These are phyloP conservation scores for Colletotrichum sp. DNA, from an alignment of 2,329 filamentous ascomycete species.

Conservation along the genomic window DNA sequence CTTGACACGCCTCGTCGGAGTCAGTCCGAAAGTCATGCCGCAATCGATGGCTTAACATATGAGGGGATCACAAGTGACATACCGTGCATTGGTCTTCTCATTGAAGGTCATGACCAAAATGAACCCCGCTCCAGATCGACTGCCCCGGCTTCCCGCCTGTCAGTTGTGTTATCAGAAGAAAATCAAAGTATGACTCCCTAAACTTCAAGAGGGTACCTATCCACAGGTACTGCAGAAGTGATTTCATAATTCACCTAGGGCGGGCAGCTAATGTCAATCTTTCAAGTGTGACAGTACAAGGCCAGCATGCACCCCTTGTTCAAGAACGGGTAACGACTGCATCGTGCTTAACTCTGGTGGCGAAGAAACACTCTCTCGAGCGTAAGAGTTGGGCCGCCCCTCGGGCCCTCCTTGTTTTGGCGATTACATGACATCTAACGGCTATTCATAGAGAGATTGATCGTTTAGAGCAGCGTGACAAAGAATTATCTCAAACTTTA, in stretches of 20 bases:
- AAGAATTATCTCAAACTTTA: background rate
- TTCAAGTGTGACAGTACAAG: constrained; percentile 31
- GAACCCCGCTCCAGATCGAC: background rate
- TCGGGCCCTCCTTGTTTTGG: too few species aligned
- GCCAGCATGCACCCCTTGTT: constrained; percentile 32
- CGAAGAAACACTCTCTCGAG: constrained; percentile 26
- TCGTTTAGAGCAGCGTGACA: constrained; percentile 26
- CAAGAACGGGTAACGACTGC: constrained; percentile 28
- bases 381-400: constrained; percentile 9
- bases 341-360: constrained; percentile 29
- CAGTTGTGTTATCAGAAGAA: constrained; percentile 18
- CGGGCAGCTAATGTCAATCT: background rate
- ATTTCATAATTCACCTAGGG: background rate
- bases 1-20: background rate
- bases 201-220: background rate
- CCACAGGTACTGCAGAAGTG: background rate
- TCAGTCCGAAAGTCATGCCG: background rate
- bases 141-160: constrained; percentile 16
- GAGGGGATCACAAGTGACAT: background rate
- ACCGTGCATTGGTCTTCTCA: background rate
- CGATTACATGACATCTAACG: background rate
- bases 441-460: constrained; percentile 22
- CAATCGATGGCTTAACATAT: background rate
- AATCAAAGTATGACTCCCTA: constrained; percentile 3
- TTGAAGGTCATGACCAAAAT: background rate